Percentiles rank a stretch among this genome's conserved stretches.
These are phyloP conservation scores for Malus orientalis DNA, from an alignment of 306 rosid genomes.

Conservation along the genomic window DNA sequence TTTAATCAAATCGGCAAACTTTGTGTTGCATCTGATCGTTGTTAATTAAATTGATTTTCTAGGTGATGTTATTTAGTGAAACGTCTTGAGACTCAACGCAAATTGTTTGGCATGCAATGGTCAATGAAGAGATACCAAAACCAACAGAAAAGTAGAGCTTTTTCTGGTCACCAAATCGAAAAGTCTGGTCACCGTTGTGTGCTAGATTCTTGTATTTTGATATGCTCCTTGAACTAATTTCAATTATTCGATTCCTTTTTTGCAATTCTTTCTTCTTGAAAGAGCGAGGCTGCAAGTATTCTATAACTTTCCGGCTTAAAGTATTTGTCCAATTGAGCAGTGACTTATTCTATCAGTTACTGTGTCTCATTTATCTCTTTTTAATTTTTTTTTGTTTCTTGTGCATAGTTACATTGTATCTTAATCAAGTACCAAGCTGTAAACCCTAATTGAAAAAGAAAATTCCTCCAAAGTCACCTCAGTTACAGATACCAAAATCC, in stretches of 20 bases:
- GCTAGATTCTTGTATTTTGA: background rate
- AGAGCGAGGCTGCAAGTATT: background rate
- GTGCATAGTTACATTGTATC: background rate
- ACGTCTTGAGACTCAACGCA: background rate
- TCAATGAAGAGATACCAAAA: background rate
- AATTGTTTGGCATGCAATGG: background rate
- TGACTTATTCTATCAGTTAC: background rate
- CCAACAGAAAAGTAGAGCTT: background rate
- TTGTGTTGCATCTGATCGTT: background rate
- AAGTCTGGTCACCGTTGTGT: background rate
- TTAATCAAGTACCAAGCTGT: background rate
- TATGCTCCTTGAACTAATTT: background rate
- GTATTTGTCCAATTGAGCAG: background rate
- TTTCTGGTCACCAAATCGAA: background rate
- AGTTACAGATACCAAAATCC: background rate
- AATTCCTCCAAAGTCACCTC: background rate
- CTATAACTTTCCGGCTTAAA: background rate
- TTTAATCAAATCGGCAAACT: background rate
- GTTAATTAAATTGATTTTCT: background rate
- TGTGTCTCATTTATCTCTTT: background rate
- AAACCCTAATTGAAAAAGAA: background rate
- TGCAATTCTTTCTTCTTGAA: background rate
- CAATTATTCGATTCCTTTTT: background rate
- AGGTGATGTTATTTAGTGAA: slow-evolving; percentile 23
- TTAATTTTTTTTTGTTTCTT: background rate